Percentiles rank a stretch among this genome's conserved stretches.
phyloP scores from a whole-genome alignment of 1,284 basidiomycete genomes.

The Schizophyllum commune region DNA sequence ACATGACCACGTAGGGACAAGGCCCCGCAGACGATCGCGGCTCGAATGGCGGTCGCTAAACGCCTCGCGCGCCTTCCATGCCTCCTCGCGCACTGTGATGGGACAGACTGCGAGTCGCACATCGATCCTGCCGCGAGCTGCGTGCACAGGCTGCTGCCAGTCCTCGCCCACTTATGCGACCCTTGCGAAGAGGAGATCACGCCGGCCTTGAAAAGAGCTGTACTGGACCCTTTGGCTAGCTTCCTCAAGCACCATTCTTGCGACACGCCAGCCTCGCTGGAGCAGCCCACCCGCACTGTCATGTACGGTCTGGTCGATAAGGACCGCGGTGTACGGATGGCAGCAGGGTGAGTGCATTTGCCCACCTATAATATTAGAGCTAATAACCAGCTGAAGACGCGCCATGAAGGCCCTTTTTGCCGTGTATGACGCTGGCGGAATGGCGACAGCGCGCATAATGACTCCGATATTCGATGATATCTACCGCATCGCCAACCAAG shows the following conservation, averaged over 20 bases:
- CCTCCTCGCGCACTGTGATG: slow-evolving; percentile 32
- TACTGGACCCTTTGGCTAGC: slow-evolving; percentile 27
- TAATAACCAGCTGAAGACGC: slow-evolving; percentile 26
- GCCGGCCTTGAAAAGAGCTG: slow-evolving; percentile 32
- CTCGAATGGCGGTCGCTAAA: slow-evolving; percentile 26
- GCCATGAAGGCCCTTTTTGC: slow-evolving; percentile 42
- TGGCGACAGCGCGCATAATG: slow-evolving; percentile 23
- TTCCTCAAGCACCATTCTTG: slow-evolving; percentile 41
- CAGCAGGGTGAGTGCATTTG: slow-evolving; percentile 51
- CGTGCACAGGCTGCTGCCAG: slow-evolving; percentile 14
- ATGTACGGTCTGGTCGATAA: slow-evolving; percentile 41
- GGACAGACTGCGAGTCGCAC: slow-evolving; percentile 21
- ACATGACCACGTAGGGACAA: not conserved
- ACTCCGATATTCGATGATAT: slow-evolving; percentile 40
- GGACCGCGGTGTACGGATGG: slow-evolving; percentile 53
- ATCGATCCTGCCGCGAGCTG: not conserved
- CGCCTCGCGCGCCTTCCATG: slow-evolving; percentile 34
- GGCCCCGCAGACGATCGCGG: not conserved
- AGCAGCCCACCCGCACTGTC: slow-evolving; percentile 31
- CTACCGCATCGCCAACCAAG: slow-evolving; percentile 36
- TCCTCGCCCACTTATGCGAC: slow-evolving; percentile 37
- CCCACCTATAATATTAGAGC: slow-evolving; percentile 1
- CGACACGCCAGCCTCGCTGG: slow-evolving; percentile 20
- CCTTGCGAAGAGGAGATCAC: slow-evolving; percentile 39
- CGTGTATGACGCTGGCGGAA: slow-evolving; percentile 23